Percentiles rank a stretch among this genome's conserved stretches.
These are phyloP conservation scores for Stenocarpella maydis DNA, from an alignment of 2,329 filamentous ascomycete genomes.

Conservation along the genomic window DNA sequence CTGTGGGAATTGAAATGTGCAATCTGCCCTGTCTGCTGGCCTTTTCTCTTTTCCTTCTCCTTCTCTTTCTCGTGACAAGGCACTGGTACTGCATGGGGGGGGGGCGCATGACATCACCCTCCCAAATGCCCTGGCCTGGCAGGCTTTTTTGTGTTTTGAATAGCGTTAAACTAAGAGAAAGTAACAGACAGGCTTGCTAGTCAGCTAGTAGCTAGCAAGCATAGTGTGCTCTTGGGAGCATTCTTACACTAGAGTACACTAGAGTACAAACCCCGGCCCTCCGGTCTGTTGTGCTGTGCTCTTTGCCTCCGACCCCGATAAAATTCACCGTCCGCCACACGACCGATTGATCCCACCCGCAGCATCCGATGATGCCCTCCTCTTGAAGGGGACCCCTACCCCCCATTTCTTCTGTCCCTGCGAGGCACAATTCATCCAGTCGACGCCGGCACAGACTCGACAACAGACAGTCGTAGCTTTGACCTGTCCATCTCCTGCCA, in stretches of 20 bases:
- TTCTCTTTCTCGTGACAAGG: not conserved
- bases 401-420: not conserved
- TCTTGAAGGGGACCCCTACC: not conserved
- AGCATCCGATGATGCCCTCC: conserved; percentile 14
- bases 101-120: conserved; percentile 16
- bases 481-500: conserved; percentile 7
- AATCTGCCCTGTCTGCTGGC: not conserved
- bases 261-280: no score
- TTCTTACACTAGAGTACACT: no score
- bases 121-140: not conserved
- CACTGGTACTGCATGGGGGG: not conserved
- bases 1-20: conserved; percentile 13
- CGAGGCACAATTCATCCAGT: not conserved
- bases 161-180: no score
- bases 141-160: no score
- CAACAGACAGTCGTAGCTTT: conserved; percentile 4
- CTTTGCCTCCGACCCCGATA: not conserved
- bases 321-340: not conserved
- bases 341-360: conserved; percentile 2
- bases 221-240: no score
- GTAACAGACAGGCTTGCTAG: no score
- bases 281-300: no score
- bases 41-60: not conserved
- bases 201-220: no score
- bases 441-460: not conserved